Conservation (phyloP, 495 filamentous ascomycete genomes). For the Neurospora intermedia region DNA sequence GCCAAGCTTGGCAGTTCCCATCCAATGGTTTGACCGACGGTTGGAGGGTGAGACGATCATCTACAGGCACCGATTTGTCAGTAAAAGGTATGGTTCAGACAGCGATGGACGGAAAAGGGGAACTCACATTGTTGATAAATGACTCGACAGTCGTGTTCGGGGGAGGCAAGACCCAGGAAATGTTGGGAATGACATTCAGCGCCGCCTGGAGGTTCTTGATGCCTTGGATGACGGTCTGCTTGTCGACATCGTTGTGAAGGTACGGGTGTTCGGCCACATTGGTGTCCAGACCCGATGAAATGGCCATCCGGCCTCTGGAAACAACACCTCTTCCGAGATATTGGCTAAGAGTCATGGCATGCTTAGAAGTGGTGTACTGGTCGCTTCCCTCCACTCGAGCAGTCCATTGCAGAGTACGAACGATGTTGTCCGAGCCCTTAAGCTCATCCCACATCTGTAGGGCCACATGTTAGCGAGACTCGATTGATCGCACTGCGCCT, state of each 20-base stretch:
- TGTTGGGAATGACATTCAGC: conserved; percentile 40
- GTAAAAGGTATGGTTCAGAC: too few species aligned
- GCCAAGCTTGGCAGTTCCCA: conserved; percentile 51
- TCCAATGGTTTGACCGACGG: conserved; percentile 61
- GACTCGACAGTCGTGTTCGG: conserved; percentile 40
- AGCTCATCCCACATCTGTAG: conserved; percentile 43
- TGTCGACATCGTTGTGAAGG: conserved; percentile 40
- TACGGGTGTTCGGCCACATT: conserved; percentile 43
- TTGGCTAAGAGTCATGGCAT: conserved; percentile 51
- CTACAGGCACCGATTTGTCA: background rate
- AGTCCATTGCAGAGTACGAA: conserved; percentile 55
- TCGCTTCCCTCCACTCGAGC: conserved; percentile 47
- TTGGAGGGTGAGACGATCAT: conserved; percentile 44
- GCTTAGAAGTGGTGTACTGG: conserved; percentile 24
- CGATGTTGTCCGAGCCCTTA: conserved; percentile 48
- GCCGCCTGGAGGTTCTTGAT: conserved; percentile 50
- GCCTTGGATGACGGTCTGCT: conserved; percentile 39
- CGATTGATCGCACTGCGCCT: background rate
- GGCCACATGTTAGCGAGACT: conserved; percentile 8
- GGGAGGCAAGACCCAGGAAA: conserved; percentile 46
- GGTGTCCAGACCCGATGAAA: conserved; percentile 43
- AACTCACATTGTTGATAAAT: conserved; percentile 36
- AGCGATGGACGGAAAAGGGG: background rate
- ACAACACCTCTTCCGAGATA: conserved; percentile 53
- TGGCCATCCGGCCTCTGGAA: conserved; percentile 51